A percentile compares a stretch with the other conserved stretches of the same genome.
Conservation (phyloP, 2,329 filamentous ascomycete genomes). For the Neofusicoccum parvum region DNA sequence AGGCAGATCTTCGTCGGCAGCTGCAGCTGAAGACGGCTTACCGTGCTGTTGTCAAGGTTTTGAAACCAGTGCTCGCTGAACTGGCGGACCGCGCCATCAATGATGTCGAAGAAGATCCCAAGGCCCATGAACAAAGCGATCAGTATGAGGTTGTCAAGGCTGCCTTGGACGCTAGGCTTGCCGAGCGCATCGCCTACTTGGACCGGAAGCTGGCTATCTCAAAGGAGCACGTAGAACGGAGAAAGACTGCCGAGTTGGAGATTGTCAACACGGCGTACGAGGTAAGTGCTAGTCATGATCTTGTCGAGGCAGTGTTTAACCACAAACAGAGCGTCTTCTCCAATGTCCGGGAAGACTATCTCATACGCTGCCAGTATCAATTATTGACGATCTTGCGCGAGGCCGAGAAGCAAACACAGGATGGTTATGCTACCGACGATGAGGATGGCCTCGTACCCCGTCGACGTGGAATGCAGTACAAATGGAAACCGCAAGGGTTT, state of each 20-base stretch:
- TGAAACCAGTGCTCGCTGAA: slow-evolving; percentile 68
- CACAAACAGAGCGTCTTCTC: slow-evolving; percentile 17
- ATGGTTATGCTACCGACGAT: slow-evolving; percentile 41
- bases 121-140: slow-evolving; percentile 55
- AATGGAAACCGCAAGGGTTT: slow-evolving; percentile 32
- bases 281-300: slow-evolving; percentile 28
- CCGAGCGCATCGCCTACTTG: slow-evolving; percentile 41
- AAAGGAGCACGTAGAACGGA: slow-evolving; percentile 40
- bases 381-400: slow-evolving; percentile 26
- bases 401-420: slow-evolving; percentile 29
- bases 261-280: slow-evolving; percentile 40
- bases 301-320: too few species aligned
- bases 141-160: slow-evolving; percentile 57
- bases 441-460: slow-evolving; percentile 42
- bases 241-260: slow-evolving; percentile 36
- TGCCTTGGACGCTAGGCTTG: slow-evolving; percentile 54
- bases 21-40: slow-evolving; percentile 68
- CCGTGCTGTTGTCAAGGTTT: slow-evolving; percentile 61
- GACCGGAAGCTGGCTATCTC: slow-evolving; percentile 41
- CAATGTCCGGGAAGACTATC: slow-evolving; percentile 32
- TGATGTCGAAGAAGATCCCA: slow-evolving; percentile 57
- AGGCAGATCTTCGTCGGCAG: slow-evolving; percentile 57
- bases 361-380: slow-evolving; percentile 41
- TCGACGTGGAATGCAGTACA: slow-evolving; percentile 26
- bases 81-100: slow-evolving; percentile 64